Percentiles rank a stretch among this genome's conserved stretches.
These are phyloP conservation scores for Withania somnifera DNA, from an alignment of 305 asterid species.

Conservation along the genomic window DNA sequence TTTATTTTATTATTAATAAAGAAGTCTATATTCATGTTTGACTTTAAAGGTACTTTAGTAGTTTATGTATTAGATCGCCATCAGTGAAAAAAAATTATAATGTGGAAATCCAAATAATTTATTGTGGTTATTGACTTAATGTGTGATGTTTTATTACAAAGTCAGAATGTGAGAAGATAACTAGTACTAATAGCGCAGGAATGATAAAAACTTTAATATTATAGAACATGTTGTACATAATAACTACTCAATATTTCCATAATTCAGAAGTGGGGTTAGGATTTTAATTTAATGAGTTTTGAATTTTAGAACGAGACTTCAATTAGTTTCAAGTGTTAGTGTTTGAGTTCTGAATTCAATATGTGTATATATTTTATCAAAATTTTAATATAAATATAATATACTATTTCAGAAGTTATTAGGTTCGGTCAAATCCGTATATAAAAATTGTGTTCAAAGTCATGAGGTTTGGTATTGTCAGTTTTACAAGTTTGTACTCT, in stretches of 20 bases:
- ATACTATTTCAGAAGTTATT: background rate
- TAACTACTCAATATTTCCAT: background rate
- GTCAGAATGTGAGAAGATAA: background rate
- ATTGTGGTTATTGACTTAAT: background rate
- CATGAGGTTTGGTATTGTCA: background rate
- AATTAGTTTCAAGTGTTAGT: background rate
- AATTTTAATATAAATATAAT: background rate
- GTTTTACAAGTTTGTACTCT: background rate
- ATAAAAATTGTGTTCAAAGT: background rate
- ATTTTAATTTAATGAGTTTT: rapidly evolving
- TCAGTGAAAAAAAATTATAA: too few species aligned
- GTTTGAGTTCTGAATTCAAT: background rate
- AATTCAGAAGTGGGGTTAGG: background rate
- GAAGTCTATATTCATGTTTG: too few species aligned
- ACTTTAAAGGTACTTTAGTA: too few species aligned
- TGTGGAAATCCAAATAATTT: background rate
- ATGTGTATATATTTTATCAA: background rate
- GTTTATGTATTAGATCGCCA: background rate
- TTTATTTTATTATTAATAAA: too few species aligned
- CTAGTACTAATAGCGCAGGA: background rate
- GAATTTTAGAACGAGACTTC: background rate
- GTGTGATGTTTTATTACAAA: background rate
- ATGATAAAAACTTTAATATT: background rate
- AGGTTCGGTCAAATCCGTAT: background rate
- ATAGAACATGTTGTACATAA: background rate